Evolutionary conservation across 371 early-diverging fungal species (phyloP).

Genomic region (Massospora cicadina): DNA sequence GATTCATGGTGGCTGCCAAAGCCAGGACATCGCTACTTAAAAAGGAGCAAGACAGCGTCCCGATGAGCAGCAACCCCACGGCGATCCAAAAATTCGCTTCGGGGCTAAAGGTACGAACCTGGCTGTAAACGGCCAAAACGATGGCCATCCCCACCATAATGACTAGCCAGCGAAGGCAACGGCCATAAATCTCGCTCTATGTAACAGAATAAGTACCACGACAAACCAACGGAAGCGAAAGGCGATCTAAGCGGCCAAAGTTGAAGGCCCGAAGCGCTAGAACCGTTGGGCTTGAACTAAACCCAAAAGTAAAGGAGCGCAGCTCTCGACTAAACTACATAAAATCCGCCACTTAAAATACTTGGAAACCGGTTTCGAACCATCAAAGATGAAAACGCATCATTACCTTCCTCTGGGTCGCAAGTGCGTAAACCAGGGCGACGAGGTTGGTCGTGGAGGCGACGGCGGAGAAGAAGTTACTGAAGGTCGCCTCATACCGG

Average conservation of each 20-base stretch:
- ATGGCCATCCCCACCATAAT: background rate
- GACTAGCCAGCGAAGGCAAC: background rate
- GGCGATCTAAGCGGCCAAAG: too few species aligned
- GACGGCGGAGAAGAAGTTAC: slow-evolving; percentile 53
- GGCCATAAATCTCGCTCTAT: slow-evolving; percentile 1
- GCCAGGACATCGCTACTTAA: slow-evolving; percentile 8
- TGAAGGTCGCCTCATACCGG: slow-evolving; percentile 38
- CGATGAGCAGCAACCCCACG: background rate
- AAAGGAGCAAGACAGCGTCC: background rate
- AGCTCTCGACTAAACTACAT: too few species aligned
- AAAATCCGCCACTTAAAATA: too few species aligned
- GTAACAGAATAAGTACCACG: background rate
- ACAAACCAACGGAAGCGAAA: too few species aligned
- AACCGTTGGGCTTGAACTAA: too few species aligned
- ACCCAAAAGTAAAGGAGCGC: too few species aligned
- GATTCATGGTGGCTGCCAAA: background rate
- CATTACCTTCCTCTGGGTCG: slow-evolving; percentile 41
- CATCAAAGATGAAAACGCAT: too few species aligned
- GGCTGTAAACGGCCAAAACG: background rate
- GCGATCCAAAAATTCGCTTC: slow-evolving; percentile 1
- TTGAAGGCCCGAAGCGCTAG: too few species aligned
- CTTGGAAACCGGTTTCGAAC: too few species aligned
- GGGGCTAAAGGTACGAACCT: background rate
- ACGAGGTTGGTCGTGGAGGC: slow-evolving; percentile 40
- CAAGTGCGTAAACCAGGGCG: slow-evolving; percentile 31